Conservation (phyloP, 140 eudicot genomes). For the Senecio squalidus region DNA sequence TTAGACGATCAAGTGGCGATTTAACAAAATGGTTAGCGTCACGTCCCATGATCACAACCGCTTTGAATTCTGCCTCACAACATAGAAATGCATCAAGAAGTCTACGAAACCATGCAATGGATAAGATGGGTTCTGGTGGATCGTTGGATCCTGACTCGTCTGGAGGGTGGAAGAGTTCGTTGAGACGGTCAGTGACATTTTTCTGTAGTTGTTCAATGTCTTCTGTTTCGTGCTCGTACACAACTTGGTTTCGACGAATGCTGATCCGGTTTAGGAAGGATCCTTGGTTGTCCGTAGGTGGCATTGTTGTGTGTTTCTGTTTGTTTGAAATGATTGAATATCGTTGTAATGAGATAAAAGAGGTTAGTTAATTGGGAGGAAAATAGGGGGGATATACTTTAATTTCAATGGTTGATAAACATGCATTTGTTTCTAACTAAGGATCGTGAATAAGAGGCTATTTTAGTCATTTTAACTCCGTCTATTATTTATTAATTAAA, state of each 20-base stretch:
- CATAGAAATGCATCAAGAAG: constrained; percentile 72
- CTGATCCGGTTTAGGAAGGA: constrained; percentile 84
- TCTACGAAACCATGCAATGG: constrained; percentile 62
- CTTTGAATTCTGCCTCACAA: constrained; percentile 81
- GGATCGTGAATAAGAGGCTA: background rate
- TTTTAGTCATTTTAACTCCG: too few relatives aligned
- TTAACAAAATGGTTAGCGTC: constrained; percentile 54
- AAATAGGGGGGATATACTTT: constrained; percentile 3
- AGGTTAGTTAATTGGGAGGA: constrained; percentile 5
- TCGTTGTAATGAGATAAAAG: constrained; percentile 1
- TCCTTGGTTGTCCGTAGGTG: constrained; percentile 62
- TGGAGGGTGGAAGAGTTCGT: constrained; percentile 17
- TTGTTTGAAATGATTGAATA: background rate
- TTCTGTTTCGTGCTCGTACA: constrained; percentile 45
- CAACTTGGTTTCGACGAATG: constrained; percentile 87
- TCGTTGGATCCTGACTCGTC: constrained; percentile 13
- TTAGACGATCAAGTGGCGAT: constrained; percentile 75
- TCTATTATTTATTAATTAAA: too few relatives aligned
- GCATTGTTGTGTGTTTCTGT: constrained; percentile 34
- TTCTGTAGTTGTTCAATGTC: constrained; percentile 64
- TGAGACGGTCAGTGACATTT: constrained; percentile 51
- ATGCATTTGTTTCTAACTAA: background rate
- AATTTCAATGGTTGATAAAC: constrained; percentile 15
- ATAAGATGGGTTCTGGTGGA: constrained; percentile 32
- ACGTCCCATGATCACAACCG: constrained; percentile 65